These are phyloP conservation scores for Inonotus obliquus DNA, from an alignment of 1,284 basidiomycete species.

Conservation along the genomic window DNA sequence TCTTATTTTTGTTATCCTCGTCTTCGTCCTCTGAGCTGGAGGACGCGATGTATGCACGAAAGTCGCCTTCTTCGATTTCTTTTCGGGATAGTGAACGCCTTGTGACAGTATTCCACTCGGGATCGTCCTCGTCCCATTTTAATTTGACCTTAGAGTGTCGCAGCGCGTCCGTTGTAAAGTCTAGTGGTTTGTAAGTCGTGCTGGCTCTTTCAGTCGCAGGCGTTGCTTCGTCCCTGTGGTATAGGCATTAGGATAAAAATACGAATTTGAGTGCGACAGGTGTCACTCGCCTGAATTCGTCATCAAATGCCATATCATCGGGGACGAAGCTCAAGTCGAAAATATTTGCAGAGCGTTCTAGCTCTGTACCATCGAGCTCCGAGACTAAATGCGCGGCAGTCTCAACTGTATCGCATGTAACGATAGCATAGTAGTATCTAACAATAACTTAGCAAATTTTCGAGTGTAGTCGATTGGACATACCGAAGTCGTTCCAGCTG, in stretches of 20 bases:
- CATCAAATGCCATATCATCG: constrained; percentile 88
- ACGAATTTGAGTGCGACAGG: neutral
- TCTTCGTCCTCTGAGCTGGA: constrained; percentile 47
- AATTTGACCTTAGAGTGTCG: constrained; percentile 97
- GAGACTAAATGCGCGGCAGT: constrained; percentile 80
- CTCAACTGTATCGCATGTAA: constrained; percentile 80
- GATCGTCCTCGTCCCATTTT: constrained; percentile 98
- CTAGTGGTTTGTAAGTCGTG: constrained; percentile 73
- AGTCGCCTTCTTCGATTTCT: constrained; percentile 88
- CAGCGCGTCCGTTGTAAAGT: constrained; percentile 96
- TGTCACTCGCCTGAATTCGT: constrained; percentile 59
- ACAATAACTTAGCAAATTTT: constrained; percentile 3
- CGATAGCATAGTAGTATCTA: constrained; percentile 96
- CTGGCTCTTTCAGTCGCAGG: constrained; percentile 50
- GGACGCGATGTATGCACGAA: constrained; percentile 79
- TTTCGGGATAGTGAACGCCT: constrained; percentile 73
- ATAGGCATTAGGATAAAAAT: neutral
- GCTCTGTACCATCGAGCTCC: constrained; percentile 92
- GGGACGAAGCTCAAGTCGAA: constrained; percentile 95
- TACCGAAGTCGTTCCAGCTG: constrained; percentile 91
- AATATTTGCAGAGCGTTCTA: constrained; percentile 95
- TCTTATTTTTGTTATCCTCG: constrained; percentile 22
- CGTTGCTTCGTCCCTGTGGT: constrained; percentile 69
- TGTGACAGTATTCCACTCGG: constrained; percentile 79
- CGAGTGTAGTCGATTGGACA: constrained; percentile 26